A percentile compares a stretch with the other conserved stretches of the same genome.
phyloP scores from a whole-genome alignment of 495 filamentous ascomycete genomes.

The Penicillium herquei region DNA sequence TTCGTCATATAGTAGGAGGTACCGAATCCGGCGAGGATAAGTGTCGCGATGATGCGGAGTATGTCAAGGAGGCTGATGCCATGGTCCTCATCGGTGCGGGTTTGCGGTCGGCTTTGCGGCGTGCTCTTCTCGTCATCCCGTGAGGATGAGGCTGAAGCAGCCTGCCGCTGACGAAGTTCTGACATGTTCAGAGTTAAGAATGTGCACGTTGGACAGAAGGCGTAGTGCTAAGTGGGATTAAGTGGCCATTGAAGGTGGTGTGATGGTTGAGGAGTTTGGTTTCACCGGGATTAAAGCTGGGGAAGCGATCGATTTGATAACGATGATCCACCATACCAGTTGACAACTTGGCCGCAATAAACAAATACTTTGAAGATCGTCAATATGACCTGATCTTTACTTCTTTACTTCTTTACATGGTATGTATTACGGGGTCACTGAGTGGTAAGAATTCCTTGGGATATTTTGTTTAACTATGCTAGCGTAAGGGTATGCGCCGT shows the following conservation, averaged over 20 bases:
- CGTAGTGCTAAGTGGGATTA: neutral
- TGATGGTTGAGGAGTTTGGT: neutral
- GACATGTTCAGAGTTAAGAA: conserved; percentile 28
- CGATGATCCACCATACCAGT: neutral
- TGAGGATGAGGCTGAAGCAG: conserved; percentile 11
- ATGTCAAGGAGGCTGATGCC: conserved; percentile 66
- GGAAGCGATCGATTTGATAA: neutral
- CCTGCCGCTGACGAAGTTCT: conserved; percentile 39
- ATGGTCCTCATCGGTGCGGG: conserved; percentile 18
- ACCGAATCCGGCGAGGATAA: conserved; percentile 65
- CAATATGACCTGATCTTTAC: no score
- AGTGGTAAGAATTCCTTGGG: neutral
- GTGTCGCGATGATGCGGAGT: conserved; percentile 66
- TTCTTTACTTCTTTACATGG: no score
- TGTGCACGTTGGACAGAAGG: neutral
- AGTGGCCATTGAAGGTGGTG: neutral
- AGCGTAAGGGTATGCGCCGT: neutral
- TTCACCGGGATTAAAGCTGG: conserved; percentile 1
- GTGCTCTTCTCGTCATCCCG: neutral
- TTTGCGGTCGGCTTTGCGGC: conserved; percentile 6
- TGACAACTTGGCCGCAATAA: no score
- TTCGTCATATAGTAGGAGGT: conserved; percentile 79
- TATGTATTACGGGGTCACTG: no score
- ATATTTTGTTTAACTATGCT: neutral
- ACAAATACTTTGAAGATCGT: no score